Percentiles rank a stretch among this genome's conserved stretches.
These are phyloP conservation scores for Yamagishiella unicocca DNA, from an alignment of 139 green algal species.

Conservation along the genomic window DNA sequence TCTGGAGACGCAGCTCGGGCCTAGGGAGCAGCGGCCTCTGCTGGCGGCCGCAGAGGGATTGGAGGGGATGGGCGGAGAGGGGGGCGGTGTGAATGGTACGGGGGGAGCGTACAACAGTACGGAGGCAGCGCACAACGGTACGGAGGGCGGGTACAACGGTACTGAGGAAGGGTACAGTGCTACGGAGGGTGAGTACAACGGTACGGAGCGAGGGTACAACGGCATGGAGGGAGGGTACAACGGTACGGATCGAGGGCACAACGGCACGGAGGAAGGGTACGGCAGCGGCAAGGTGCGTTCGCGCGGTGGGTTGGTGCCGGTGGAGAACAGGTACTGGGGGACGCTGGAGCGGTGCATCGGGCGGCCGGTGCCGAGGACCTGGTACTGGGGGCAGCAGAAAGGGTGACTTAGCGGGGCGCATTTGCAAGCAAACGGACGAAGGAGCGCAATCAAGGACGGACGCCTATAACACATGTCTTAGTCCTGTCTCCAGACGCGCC, in stretches of 20 bases:
- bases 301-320: neutral
- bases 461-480: no score
- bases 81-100: neutral
- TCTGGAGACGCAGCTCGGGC: conserved; percentile 32
- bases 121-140: neutral
- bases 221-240: no score
- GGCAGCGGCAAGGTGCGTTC: neutral
- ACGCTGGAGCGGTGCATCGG: neutral
- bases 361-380: neutral
- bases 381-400: neutral
- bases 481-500: no score
- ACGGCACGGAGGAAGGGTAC: neutral
- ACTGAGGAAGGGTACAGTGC: no score
- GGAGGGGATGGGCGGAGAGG: neutral
- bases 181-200: no score
- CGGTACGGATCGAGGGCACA: neutral
- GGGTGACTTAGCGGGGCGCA: no score
- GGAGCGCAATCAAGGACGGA: no score
- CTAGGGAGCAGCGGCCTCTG: neutral
- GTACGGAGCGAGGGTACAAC: no score
- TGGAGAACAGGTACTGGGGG: conserved; percentile 22
- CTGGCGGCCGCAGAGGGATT: no score
- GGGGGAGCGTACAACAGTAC: neutral
- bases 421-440: no score
- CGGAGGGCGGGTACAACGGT: neutral